Base-by-base conservation (phyloP, 129 eudicot species). In the Flaveria bidentis region DNA sequence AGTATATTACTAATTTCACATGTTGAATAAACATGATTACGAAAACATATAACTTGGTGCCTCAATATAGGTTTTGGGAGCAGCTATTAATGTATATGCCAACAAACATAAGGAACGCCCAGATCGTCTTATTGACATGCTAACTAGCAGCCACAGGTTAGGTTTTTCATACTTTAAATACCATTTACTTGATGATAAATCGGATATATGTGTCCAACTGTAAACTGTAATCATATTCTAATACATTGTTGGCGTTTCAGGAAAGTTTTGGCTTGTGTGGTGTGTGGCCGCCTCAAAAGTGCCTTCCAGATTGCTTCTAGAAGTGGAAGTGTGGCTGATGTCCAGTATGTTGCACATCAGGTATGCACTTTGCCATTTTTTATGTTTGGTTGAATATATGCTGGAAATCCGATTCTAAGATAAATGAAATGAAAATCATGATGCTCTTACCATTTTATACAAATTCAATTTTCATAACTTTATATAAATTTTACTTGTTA, bases 291-390 rank as follows among this genome's bases (percentile, higher is more conserved):
- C 50, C 92, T 94, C 11, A 94, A 94, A 86, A 91, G 96, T 81
- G 99, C 99, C 53, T 94, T 94, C 84, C 99, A 94, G 69, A 91
- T 94, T 79, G 99, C 99, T 73, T 94, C 99, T 46, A 82, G 89
- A 77, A 94, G 99, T 79, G 99, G 99, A 73, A 91, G 97, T 76
- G 99, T 94, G 50, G 99, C 99, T 42, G 99, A 94, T 81, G 99
- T 94, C 82, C 97, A 94, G 77, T 94, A 94, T 83, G 99, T 94
- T 73, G 99, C 99, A 76, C 99, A 94, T 83, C 99, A 94, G 97
- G 98, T 90, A 68, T 15, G 58, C 82, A 51, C 61, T 67, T 11
- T 28, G 44, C 44, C 15, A 28, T 22, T 58, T 18, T 52, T 9
- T 9, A 20, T 22, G 15, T 52, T 55, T 56, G 62, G 62, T 9